Base-by-base conservation (phyloP, 2,329 filamentous ascomycete species). In the Colletotrichum filicis region DNA sequence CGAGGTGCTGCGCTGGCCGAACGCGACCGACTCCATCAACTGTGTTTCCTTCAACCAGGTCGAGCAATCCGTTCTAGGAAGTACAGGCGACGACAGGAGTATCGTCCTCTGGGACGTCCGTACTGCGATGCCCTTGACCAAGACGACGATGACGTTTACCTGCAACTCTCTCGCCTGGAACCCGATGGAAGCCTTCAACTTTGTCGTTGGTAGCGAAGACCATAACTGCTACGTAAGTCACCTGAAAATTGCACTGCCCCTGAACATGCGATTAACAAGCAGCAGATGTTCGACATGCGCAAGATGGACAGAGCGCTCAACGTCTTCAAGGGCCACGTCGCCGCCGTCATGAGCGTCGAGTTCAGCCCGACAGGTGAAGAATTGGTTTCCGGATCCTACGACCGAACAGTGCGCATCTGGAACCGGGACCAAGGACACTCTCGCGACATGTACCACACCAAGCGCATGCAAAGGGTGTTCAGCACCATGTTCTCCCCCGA, bases 101-200 rank as follows among this genome's bases (percentile, higher is more conserved):
- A 85, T 99, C 73, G 92, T 98, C 55, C 89, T 99, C 74, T 98
- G 98, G 83, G 97, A 99, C 80, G 88, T 98, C 58, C 92, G 97
- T 64, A 98, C 96, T 14, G 93, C 92, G 5, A 94, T 92, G 49
- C 94, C 97, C 12, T 87, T 98, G 22, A 90, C 93, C 75, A 95
- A 95, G 80, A 92, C 94, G 1, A 88, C 95, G 14, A 89, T 98
- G 76, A 94, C 90, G 66, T 93, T 99, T 76, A 91, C 95, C 49
- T 93, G 91, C 72, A 98, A 98, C 84, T 90, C 92, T 61, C 88
- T 98, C 65, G 89, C 93, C 56, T 99, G 96, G 95, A 98, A 98
- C 77, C 97, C 97, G 0, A 97, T 98, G 92, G 95, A 98, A 82
- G 94, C 95, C 8, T 97, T 97, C 87, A 98, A 98, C 84, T 92